Evolutionary conservation across 2,329 filamentous ascomycete genomes (phyloP).

Genomic region (Dendrostoma leiphaemia): DNA sequence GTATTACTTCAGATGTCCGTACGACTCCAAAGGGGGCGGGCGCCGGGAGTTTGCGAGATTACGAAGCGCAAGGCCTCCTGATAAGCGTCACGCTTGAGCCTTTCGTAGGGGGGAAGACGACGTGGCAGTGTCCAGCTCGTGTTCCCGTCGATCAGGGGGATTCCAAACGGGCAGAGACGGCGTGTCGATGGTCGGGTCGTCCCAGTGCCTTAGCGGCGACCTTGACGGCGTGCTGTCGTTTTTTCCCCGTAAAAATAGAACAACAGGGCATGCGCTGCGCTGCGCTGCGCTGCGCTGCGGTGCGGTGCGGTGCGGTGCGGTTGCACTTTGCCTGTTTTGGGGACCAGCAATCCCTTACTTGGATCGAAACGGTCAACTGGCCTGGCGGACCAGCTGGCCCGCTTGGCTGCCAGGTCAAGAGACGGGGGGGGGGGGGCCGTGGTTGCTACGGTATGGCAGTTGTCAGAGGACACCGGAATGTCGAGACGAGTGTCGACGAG

Average conservation of each 20-base stretch:
- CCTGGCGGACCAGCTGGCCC: neutral
- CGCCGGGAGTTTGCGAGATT: neutral
- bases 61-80: neutral
- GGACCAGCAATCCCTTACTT: neutral
- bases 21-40: too few relatives aligned
- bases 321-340: neutral
- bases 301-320: neutral
- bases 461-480: neutral
- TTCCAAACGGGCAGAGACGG: neutral
- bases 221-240: neutral
- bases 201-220: neutral
- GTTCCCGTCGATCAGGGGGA: neutral
- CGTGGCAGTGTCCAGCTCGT: constrained; percentile 2
- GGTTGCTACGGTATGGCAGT: too few relatives aligned
- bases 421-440: too few relatives aligned
- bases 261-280: neutral
- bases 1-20: too few relatives aligned
- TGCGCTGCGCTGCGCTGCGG: too few relatives aligned
- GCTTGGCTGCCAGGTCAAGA: neutral
- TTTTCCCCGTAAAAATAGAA: neutral
- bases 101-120: neutral
- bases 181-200: constrained; percentile 2
- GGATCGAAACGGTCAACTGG: neutral
- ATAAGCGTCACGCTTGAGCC: neutral
- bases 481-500: neutral